phyloP scores from a whole-genome alignment of 2,329 filamentous ascomycete species.

The Teratosphaeria nubilosa region DNA sequence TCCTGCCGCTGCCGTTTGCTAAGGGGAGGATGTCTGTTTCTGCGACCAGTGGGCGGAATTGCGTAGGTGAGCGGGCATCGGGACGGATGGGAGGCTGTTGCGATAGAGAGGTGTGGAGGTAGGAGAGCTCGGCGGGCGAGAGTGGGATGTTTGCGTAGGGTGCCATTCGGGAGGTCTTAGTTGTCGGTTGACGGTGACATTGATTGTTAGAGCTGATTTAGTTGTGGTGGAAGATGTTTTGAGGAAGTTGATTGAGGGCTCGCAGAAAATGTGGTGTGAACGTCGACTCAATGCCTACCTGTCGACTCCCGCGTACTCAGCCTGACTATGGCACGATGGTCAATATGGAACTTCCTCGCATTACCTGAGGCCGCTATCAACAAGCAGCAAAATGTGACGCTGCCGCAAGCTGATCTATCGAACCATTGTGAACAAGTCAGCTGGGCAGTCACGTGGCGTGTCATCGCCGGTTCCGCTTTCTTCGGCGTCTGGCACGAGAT shows the following conservation, averaged over 20 bases:
- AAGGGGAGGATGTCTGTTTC: slow-evolving; percentile 84
- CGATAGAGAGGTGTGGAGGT: slow-evolving; percentile 78
- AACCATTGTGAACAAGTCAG: not conserved
- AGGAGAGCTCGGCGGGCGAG: slow-evolving; percentile 91
- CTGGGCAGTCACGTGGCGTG: not conserved
- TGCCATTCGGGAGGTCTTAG: slow-evolving; percentile 45
- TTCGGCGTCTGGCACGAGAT: too few relatives aligned
- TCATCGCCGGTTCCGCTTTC: too few relatives aligned
- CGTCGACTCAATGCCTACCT: not conserved
- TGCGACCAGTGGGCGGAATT: slow-evolving; percentile 83
- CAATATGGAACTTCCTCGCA: too few relatives aligned
- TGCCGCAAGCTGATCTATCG: too few relatives aligned
- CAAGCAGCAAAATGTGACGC: too few relatives aligned
- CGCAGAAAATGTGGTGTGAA: too few relatives aligned
- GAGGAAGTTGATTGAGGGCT: not conserved
- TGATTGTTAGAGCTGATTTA: too few relatives aligned
- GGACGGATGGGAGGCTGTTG: slow-evolving; percentile 77
- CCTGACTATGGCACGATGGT: too few relatives aligned
- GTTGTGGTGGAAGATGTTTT: not conserved
- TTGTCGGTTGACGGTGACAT: too few relatives aligned
- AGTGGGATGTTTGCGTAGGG: slow-evolving; percentile 56
- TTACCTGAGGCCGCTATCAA: too few relatives aligned
- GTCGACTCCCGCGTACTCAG: too few relatives aligned
- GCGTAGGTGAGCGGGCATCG: slow-evolving; percentile 68
- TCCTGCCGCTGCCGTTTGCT: slow-evolving; percentile 83